phyloP scores from a whole-genome alignment of 257 asterid species.

The Penstemon barbatus region DNA sequence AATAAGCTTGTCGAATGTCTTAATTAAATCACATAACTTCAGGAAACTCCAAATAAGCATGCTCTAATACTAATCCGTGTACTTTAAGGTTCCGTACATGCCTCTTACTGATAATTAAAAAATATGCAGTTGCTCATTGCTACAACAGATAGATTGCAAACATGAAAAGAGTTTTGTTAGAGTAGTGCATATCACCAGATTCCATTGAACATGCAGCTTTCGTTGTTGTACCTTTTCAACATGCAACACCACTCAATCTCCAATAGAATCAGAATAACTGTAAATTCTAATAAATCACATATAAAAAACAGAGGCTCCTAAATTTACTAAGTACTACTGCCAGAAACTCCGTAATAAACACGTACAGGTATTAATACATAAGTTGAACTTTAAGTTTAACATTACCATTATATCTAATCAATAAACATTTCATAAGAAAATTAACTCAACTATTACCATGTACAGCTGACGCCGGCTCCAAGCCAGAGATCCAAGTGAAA shows the following conservation, averaged over 20 bases:
- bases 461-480: slow-evolving; percentile 80
- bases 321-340: background rate
- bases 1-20: too few relatives aligned
- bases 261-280: too few relatives aligned
- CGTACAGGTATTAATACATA: too few relatives aligned
- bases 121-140: background rate
- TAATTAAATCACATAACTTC: background rate
- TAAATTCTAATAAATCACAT: too few relatives aligned
- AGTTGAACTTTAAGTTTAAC: background rate
- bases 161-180: background rate
- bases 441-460: slow-evolving; percentile 46
- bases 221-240: too few relatives aligned
- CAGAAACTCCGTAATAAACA: too few relatives aligned
- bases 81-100: background rate
- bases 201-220: background rate
- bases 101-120: background rate
- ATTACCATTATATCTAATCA: background rate
- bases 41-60: background rate
- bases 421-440: background rate
- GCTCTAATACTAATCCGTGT: background rate
- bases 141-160: background rate
- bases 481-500: slow-evolving; percentile 61
- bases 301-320: too few relatives aligned
- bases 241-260: too few relatives aligned
- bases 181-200: background rate